Conservation (phyloP, 1,284 basidiomycete species). For the Malassezia nana region DNA sequence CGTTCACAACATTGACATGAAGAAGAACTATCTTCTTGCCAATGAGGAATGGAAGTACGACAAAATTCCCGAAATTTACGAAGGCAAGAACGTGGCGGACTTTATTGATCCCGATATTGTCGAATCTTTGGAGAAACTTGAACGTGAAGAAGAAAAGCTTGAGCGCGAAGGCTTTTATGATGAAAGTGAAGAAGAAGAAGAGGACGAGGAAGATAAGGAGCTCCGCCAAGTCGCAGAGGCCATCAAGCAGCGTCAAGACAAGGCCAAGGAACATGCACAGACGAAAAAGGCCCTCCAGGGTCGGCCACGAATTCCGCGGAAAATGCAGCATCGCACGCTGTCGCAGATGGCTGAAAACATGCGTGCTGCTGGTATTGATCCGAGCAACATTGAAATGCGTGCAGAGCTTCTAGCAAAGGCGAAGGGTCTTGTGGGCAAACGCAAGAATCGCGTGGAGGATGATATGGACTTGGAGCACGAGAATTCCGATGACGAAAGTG, state of each 20-base stretch:
- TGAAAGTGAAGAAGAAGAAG: slow-evolving; percentile 64
- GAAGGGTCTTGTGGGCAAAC: slow-evolving; percentile 59
- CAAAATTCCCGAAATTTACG: slow-evolving; percentile 86
- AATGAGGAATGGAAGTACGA: slow-evolving; percentile 95
- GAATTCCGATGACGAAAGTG: slow-evolving; percentile 56
- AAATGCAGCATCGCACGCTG: slow-evolving; percentile 65
- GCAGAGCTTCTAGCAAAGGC: slow-evolving; percentile 73
- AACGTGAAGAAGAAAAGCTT: slow-evolving; percentile 88
- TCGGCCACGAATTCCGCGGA: slow-evolving; percentile 72
- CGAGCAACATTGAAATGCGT: slow-evolving; percentile 74
- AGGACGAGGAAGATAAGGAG: slow-evolving; percentile 81
- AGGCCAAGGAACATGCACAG: slow-evolving; percentile 67
- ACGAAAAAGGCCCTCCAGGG: slow-evolving; percentile 81
- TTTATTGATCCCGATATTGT: slow-evolving; percentile 98
- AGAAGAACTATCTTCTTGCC: slow-evolving; percentile 75
- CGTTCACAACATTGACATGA: slow-evolving; percentile 46
- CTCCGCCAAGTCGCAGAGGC: slow-evolving; percentile 63
- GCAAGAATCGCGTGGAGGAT: slow-evolving; percentile 52
- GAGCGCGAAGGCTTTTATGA: slow-evolving; percentile 92
- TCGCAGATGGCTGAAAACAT: slow-evolving; percentile 71
- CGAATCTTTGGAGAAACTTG: slow-evolving; percentile 90
- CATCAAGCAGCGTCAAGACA: slow-evolving; percentile 57
- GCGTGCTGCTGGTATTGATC: slow-evolving; percentile 78
- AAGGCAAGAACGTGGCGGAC: slow-evolving; percentile 97
- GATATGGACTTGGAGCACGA: slow-evolving; percentile 40